phyloP scores from a whole-genome alignment of 768 basidiomycete genomes.

The Hemileccinum rubropunctum region DNA sequence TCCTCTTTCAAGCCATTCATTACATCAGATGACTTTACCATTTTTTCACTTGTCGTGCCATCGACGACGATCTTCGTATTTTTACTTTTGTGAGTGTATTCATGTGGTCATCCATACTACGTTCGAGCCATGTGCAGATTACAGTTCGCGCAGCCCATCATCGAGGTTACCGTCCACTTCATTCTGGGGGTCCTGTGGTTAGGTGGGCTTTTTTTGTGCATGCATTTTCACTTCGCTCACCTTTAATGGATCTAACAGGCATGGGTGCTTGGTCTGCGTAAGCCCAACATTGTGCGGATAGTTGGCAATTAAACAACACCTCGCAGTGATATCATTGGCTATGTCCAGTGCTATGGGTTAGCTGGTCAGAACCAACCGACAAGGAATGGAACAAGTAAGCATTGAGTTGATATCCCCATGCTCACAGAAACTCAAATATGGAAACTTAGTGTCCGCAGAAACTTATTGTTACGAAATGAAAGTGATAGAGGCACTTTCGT shows the following conservation, averaged over 20 bases:
- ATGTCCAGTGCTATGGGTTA: conserved; percentile 55
- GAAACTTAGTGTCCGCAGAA: conserved; percentile 48
- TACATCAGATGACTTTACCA: conserved; percentile 60
- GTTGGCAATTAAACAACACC: conserved; percentile 3
- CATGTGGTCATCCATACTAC: background rate
- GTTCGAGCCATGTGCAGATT: conserved; percentile 39
- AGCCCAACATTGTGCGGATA: conserved; percentile 19
- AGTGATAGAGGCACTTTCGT: conserved; percentile 74
- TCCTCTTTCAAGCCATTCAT: background rate
- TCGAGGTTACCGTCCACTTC: conserved; percentile 56
- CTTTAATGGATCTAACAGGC: conserved; percentile 39
- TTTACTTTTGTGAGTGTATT: conserved; percentile 48
- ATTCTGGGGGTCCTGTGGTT: conserved; percentile 66
- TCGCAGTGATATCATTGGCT: conserved; percentile 66
- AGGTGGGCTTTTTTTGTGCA: conserved; percentile 40
- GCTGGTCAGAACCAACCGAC: conserved; percentile 44
- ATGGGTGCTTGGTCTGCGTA: conserved; percentile 77
- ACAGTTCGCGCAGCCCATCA: conserved; percentile 66
- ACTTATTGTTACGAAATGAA: conserved; percentile 79
- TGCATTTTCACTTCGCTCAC: background rate
- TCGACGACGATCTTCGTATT: conserved; percentile 64
- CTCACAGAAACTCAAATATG: conserved; percentile 5
- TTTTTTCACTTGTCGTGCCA: conserved; percentile 65
- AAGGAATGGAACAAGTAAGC: conserved; percentile 54
- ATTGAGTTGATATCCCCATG: background rate